phyloP scores from a whole-genome alignment of 2,329 filamentous ascomycete genomes.

The Alternaria triticina region DNA sequence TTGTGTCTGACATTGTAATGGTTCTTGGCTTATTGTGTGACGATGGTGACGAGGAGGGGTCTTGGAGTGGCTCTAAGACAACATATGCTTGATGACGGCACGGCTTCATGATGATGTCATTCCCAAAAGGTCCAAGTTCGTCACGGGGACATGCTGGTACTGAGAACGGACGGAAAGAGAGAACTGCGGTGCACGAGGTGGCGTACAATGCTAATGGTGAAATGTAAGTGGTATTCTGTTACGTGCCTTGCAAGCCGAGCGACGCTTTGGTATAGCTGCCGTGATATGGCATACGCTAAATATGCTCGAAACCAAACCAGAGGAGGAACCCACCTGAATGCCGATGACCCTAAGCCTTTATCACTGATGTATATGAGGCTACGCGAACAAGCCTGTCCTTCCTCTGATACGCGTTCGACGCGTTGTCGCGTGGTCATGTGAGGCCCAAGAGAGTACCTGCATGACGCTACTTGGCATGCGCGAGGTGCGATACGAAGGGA shows the following conservation, averaged over 20 bases:
- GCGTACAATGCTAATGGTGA: not conserved
- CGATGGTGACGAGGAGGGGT: not conserved
- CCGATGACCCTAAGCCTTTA: not conserved
- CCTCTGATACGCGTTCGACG: not conserved
- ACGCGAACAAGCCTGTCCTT: not conserved
- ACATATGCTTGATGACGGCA: not conserved
- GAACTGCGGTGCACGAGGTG: not conserved
- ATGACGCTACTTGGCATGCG: not conserved
- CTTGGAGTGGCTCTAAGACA: not conserved
- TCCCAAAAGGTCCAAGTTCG: not conserved
- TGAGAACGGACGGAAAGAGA: not conserved
- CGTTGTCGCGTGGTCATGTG: constrained; percentile 2
- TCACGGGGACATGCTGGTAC: not conserved
- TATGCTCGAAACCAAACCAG: not conserved
- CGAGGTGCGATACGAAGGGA: not conserved
- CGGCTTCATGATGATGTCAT: constrained; percentile 13
- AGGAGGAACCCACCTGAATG: not conserved
- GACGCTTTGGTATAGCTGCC: not conserved
- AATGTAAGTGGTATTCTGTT: not conserved
- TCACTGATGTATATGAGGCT: not conserved
- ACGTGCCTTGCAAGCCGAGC: not conserved
- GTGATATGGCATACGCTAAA: not conserved
- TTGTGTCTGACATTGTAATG: constrained; percentile 7
- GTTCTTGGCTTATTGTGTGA: not conserved
- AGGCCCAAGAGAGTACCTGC: not conserved